phyloP scores from a whole-genome alignment of 106 monocot genomes.

The Iris macrosiphon region DNA sequence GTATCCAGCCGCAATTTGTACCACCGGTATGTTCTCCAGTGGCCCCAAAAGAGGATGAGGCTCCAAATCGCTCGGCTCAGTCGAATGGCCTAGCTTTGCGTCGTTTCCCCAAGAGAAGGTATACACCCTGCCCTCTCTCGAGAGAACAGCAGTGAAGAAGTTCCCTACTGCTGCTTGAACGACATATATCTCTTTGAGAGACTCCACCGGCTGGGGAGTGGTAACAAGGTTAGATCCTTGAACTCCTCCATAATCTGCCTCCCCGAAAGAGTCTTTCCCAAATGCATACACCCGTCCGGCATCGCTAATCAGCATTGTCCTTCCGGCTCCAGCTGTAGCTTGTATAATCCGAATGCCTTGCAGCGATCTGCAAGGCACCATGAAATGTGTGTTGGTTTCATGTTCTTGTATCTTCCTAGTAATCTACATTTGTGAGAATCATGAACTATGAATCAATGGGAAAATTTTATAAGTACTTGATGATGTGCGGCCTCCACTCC shows the following conservation, averaged over 20 bases:
- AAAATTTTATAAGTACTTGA: conserved; percentile 60
- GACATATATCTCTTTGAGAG: conserved; percentile 71
- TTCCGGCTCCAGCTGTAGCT: conserved; percentile 83
- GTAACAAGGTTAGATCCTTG: conserved; percentile 62
- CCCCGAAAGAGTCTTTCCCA: conserved; percentile 93
- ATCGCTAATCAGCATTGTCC: conserved; percentile 96
- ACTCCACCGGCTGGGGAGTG: conserved; percentile 69
- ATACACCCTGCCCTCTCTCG: conserved; percentile 88
- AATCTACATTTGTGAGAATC: no score
- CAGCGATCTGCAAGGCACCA: conserved; percentile 60
- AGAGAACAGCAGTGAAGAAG: conserved; percentile 95
- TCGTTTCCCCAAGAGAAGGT: conserved; percentile 97
- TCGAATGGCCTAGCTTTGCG: conserved; percentile 77
- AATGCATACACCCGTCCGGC: conserved; percentile 84
- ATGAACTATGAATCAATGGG: conserved; percentile 16
- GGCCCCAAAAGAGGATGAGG: conserved; percentile 64
- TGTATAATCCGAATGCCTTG: conserved; percentile 94
- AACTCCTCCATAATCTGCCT: conserved; percentile 53
- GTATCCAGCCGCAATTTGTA: conserved; percentile 99
- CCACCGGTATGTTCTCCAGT: conserved; percentile 79
- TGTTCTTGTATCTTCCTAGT: conserved; percentile 10
- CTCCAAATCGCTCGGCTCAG: conserved; percentile 69
- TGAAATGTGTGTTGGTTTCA: conserved; percentile 9
- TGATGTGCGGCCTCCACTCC: conserved; percentile 78
- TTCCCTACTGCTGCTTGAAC: conserved; percentile 96